A percentile compares a stretch with the other conserved stretches of the same genome.
Evolutionary conservation across 495 filamentous ascomycete genomes (phyloP).

Genomic region (Friedmanniomyces simplex): DNA sequence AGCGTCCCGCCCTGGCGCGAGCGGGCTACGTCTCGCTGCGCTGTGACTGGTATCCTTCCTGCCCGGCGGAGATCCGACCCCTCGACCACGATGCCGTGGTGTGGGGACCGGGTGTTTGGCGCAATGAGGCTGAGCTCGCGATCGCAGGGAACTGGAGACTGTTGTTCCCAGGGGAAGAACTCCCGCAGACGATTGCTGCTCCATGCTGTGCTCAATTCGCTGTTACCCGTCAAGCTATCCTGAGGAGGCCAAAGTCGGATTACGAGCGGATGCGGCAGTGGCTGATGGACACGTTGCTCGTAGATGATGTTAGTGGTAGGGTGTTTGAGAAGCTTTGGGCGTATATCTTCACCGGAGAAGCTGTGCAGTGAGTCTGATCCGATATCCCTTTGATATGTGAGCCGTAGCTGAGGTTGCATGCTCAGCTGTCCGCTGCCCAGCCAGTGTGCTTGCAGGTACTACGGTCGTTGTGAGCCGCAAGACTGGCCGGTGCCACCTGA

Average conservation of each 20-base stretch:
- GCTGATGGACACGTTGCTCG: constrained; percentile 51
- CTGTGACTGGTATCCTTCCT: constrained; percentile 40
- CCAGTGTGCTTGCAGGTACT: constrained; percentile 5
- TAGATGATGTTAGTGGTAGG: constrained; percentile 56
- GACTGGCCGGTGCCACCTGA: neutral
- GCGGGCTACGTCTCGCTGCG: constrained; percentile 43
- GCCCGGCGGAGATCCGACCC: constrained; percentile 49
- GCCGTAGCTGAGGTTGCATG: neutral
- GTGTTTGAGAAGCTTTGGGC: constrained; percentile 70
- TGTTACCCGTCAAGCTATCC: constrained; percentile 31
- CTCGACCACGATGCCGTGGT: constrained; percentile 24
- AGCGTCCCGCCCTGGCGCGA: constrained; percentile 32
- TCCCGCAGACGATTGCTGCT: constrained; percentile 41
- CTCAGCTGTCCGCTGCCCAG: constrained; percentile 5
- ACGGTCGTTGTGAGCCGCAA: constrained; percentile 3
- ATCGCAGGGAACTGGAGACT: constrained; percentile 32
- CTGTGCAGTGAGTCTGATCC: constrained; percentile 8
- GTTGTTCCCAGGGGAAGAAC: constrained; percentile 38
- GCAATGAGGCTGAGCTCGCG: constrained; percentile 6
- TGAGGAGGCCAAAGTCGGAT: constrained; percentile 45
- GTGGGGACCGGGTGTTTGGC: neutral
- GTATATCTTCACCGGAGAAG: constrained; percentile 46
- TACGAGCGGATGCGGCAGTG: constrained; percentile 58
- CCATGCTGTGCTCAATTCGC: constrained; percentile 58
- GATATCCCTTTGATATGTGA: too few species aligned